Conservation (phyloP, 2,329 filamentous ascomycete species). For the Davidsoniella virescens region DNA sequence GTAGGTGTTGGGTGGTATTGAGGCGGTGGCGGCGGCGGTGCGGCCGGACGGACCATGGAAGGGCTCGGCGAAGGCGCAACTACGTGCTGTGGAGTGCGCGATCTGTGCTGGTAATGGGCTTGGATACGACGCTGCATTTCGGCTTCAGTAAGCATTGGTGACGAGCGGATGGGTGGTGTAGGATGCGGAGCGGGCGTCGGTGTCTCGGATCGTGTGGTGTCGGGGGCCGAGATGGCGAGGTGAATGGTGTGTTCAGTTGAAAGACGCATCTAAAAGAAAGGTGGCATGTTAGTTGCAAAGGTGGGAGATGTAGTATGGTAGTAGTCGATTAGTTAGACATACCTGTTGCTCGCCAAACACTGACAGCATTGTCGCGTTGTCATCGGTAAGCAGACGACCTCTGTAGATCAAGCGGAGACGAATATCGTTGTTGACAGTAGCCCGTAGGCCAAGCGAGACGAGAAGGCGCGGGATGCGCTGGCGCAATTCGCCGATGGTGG, state of each 20-base stretch:
- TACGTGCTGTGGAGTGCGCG: constrained; percentile 4
- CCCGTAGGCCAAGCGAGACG: constrained; percentile 27
- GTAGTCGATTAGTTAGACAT: constrained; percentile 17
- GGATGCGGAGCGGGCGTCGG: not conserved
- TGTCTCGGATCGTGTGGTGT: not conserved
- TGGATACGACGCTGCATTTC: constrained; percentile 13
- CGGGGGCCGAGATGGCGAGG: constrained; percentile 9
- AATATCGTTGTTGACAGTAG: constrained; percentile 22
- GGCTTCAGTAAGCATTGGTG: constrained; percentile 10
- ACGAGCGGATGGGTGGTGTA: constrained; percentile 8
- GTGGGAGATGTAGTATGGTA: constrained; percentile 11
- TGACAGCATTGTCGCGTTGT: constrained; percentile 38
- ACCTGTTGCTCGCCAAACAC: constrained; percentile 41
- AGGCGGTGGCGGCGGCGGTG: not conserved
- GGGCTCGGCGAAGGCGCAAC: not conserved
- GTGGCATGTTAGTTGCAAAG: not conserved
- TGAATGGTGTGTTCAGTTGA: constrained; percentile 9
- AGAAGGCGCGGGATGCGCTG: constrained; percentile 38
- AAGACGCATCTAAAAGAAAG: constrained; percentile 7
- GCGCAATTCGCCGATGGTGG: constrained; percentile 41
- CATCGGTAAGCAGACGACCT: constrained; percentile 37
- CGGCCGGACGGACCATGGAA: not conserved
- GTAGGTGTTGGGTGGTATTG: not conserved
- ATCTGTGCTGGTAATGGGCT: constrained; percentile 8
- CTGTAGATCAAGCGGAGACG: constrained; percentile 45